These are phyloP conservation scores for Calocybe indica DNA, from an alignment of 768 basidiomycete species.

Conservation along the genomic window DNA sequence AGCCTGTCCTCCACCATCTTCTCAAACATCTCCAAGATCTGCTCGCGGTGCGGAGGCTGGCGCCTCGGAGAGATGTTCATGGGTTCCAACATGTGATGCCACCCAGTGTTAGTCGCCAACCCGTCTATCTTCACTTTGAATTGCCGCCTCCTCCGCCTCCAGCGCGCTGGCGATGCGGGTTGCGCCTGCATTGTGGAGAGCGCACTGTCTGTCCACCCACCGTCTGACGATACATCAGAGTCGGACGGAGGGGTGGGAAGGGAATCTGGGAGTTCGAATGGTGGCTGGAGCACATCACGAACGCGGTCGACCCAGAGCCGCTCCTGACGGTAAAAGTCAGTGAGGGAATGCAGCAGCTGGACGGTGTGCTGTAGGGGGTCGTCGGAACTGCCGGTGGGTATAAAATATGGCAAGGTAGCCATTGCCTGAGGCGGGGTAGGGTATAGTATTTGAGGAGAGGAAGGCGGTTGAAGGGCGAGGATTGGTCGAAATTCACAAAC, in stretches of 20 bases:
- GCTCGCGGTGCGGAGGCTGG: constrained; percentile 26
- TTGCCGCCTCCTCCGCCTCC: constrained; percentile 55
- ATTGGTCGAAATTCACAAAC: too few relatives aligned
- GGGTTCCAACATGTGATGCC: constrained; percentile 12
- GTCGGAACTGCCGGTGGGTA: constrained; percentile 6
- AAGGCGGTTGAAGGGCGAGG: too few relatives aligned
- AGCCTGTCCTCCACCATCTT: constrained; percentile 69
- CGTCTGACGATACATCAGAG: constrained; percentile 1
- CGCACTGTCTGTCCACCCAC: constrained; percentile 1
- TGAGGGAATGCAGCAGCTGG: constrained; percentile 56
- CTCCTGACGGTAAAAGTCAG: constrained; percentile 64
- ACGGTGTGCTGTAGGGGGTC: constrained; percentile 41
- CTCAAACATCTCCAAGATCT: constrained; percentile 62
- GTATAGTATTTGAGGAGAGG: too few relatives aligned
- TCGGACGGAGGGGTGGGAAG: constrained; percentile 8
- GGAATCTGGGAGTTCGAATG: neutral
- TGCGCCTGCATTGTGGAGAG: constrained; percentile 8
- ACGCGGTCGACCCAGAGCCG: constrained; percentile 68
- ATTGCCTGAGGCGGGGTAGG: too few relatives aligned
- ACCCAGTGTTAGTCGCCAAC: constrained; percentile 16
- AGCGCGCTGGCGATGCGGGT: constrained; percentile 24
- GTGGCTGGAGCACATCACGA: constrained; percentile 46
- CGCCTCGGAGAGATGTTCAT: constrained; percentile 8
- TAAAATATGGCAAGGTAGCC: too few relatives aligned
- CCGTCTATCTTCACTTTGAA: constrained; percentile 42